Evolutionary conservation across 2,329 filamentous ascomycete species (phyloP), one percentile per base, ranked within the genome.

Genomic region (Pseudogymnoascus destructans): DNA sequence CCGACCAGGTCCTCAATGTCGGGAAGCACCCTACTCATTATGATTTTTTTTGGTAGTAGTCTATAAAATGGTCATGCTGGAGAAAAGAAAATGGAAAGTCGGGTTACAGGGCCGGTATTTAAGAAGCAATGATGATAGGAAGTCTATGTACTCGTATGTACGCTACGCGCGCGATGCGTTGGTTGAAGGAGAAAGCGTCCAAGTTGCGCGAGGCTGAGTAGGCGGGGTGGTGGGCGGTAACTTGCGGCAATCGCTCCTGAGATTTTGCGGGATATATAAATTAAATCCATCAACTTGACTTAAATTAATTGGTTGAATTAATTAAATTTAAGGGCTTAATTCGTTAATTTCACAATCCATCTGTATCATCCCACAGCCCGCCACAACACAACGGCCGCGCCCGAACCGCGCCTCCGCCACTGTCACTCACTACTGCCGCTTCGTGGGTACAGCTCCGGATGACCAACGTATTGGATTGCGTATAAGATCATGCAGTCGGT

Each of bases 1-100:
- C 83, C 78, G 64, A 82, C 75, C 49, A 91, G 76, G 60, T 84
- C 81, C 59, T 79, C 75, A 58, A 76, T 74, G 63, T 79, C 79
- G 57, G 84, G 80, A 38, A 83, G 71, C 42, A 70, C 66, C 62
- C 68, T 71, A 10, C 70, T 62, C 71, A 75, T 75, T 46, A 64
- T 69, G 58, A 61, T 57, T 60, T 64, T 61, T 59, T 64, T 59
- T 65, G 13, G 25, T 30, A 63, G 59, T 59, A 57, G 61, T 60
- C 64, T 67, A 69, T 61, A 64, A 64, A 57, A 64, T 60, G 66
- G 65, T 68, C 68, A 70, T 70, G 59, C 54, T 69, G 64, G 61
- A 59, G 59, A 57, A 57, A 57, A 57, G 9, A 27, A 58, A 30
- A 58, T 9, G 17, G 55, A 58, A 58, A 15, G n/a, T n/a, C 17